Percentiles rank a stretch among this genome's conserved stretches.
phyloP scores from a whole-genome alignment of 768 basidiomycete species.

The Amanita polypyramis region DNA sequence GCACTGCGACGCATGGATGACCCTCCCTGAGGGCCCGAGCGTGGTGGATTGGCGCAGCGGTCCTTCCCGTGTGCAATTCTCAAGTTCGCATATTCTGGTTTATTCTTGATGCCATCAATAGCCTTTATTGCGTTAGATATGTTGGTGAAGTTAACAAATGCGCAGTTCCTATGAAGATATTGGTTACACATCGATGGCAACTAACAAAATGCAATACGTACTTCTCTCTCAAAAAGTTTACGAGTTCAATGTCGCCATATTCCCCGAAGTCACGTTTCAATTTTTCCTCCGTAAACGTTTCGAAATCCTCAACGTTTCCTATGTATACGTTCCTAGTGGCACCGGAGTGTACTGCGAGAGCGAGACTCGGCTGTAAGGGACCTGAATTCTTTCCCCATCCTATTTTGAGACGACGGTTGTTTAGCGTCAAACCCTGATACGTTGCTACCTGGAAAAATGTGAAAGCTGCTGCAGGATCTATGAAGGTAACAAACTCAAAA shows the following conservation, averaged over 20 bases:
- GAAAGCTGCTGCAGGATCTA: conserved; percentile 87
- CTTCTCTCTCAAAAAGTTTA: conserved; percentile 95
- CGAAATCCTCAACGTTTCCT: conserved; percentile 93
- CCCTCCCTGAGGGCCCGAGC: conserved; percentile 70
- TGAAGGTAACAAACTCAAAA: conserved; percentile 85
- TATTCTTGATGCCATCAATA: conserved; percentile 90
- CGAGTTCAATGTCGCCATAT: conserved; percentile 93
- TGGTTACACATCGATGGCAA: conserved; percentile 3
- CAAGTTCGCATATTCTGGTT: conserved; percentile 81
- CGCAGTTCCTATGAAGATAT: conserved; percentile 61
- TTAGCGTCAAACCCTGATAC: conserved; percentile 81
- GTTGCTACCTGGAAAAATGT: conserved; percentile 92
- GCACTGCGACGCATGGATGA: conserved; percentile 37
- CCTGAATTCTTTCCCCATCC: conserved; percentile 98
- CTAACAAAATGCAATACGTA: conserved; percentile 25
- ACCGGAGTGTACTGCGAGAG: conserved; percentile 84
- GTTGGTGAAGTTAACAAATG: conserved; percentile 94
- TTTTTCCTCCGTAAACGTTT: conserved; percentile 80
- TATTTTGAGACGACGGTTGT: conserved; percentile 90
- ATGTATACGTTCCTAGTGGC: conserved; percentile 97
- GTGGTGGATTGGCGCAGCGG: conserved; percentile 87
- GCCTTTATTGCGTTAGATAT: conserved; percentile 95
- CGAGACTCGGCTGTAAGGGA: conserved; percentile 71
- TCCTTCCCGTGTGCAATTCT: conserved; percentile 95
- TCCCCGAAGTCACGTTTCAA: conserved; percentile 91